Evolutionary conservation across 106 monocot species (phyloP).

Genomic region (Hemerocallis citrina): DNA sequence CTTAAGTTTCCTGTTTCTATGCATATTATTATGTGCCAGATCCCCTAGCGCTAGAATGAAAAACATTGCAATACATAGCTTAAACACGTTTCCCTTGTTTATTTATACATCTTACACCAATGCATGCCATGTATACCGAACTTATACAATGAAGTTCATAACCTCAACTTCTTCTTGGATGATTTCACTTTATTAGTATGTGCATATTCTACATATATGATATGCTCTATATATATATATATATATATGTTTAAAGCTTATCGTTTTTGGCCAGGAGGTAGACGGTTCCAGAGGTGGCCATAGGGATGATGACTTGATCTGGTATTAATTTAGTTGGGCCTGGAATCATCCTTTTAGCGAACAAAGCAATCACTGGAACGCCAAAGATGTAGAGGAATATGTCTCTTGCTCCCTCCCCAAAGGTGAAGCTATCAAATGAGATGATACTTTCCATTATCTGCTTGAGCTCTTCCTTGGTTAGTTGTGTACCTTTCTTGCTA

Average conservation of each 20-base stretch:
- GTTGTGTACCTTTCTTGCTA: accelerated
- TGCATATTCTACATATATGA: background rate
- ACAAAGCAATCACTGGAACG: slow-evolving; percentile 26
- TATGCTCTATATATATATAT: no score
- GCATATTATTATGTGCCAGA: no score
- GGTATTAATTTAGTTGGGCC: slow-evolving; percentile 35
- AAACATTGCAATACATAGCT: no score
- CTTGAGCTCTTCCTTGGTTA: slow-evolving; percentile 30
- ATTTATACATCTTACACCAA: no score
- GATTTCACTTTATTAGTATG: no score
- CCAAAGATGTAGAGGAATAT: slow-evolving; percentile 45
- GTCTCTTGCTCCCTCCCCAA: slow-evolving; percentile 44
- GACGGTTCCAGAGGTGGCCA: slow-evolving; percentile 48
- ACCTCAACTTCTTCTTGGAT: no score
- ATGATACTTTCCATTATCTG: slow-evolving; percentile 25
- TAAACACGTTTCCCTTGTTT: no score
- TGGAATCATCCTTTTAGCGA: slow-evolving; percentile 52
- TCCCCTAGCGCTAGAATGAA: no score
- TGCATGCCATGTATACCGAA: no score
- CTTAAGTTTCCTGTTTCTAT: no score
- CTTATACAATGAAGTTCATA: no score
- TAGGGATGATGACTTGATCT: slow-evolving; percentile 70
- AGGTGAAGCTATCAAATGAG: slow-evolving; percentile 16
- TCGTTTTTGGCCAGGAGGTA: slow-evolving; percentile 45
- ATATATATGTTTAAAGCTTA: slow-evolving; percentile 21